phyloP scores from a whole-genome alignment of 2,329 filamentous ascomycete species.

The Acrocalymma vagum region DNA sequence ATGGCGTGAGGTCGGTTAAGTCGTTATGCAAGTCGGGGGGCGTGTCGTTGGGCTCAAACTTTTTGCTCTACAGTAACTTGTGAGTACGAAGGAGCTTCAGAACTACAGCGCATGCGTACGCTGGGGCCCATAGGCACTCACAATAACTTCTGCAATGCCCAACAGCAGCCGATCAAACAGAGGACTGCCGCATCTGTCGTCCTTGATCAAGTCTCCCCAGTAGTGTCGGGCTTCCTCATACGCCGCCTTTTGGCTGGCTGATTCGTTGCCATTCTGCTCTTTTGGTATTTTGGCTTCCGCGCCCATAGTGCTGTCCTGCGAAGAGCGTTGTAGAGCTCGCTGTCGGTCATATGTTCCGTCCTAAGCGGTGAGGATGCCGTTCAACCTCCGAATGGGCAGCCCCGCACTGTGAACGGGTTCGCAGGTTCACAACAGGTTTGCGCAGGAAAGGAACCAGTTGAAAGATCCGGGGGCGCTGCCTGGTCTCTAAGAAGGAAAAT shows the following conservation, averaged over 20 bases:
- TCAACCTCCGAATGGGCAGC: no score
- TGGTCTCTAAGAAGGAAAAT: no score
- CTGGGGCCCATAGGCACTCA: slow-evolving; percentile 30
- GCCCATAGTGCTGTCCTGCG: slow-evolving; percentile 33
- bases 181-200: slow-evolving; percentile 60
- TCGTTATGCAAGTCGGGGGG: no score
- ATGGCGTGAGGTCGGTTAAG: slow-evolving; percentile 58
- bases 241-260: slow-evolving; percentile 34
- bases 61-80: slow-evolving; percentile 43
- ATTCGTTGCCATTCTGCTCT: slow-evolving; percentile 25
- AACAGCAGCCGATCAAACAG: slow-evolving; percentile 55
- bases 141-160: slow-evolving; percentile 58
- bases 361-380: no score
- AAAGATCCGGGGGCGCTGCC: background rate
- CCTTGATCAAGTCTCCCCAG: slow-evolving; percentile 60
- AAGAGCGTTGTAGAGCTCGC: slow-evolving; percentile 9
- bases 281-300: slow-evolving; percentile 31
- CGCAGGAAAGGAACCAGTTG: slow-evolving; percentile 26
- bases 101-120: background rate
- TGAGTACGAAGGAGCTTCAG: no score
- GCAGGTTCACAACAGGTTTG: no score
- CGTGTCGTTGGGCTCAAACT: slow-evolving; percentile 54
- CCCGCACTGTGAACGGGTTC: no score
- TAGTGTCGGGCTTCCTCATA: slow-evolving; percentile 56
- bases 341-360: slow-evolving; percentile 18